phyloP scores from a whole-genome alignment of 108 stramenopile genomes.

The Cyclotella baltica region DNA sequence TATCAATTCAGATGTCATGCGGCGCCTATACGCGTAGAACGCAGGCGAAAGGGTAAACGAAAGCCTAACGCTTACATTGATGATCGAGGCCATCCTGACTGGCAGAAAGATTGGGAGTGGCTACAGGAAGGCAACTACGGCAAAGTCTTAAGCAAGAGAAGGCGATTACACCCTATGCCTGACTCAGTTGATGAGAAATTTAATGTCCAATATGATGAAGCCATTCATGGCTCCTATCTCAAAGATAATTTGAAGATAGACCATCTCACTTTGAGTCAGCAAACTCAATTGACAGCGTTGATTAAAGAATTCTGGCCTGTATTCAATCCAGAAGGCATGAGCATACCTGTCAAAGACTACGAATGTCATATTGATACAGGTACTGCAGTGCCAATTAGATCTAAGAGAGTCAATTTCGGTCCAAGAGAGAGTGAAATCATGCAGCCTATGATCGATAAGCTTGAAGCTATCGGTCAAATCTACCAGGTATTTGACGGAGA shows the following conservation, averaged over 20 bases:
- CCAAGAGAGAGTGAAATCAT: background rate
- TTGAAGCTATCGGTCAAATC: background rate
- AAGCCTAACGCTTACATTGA: background rate
- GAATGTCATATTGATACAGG: background rate
- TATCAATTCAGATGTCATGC: background rate
- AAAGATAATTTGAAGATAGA: background rate
- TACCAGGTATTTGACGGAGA: background rate
- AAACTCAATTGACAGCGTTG: background rate
- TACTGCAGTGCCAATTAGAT: background rate
- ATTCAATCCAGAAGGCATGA: background rate
- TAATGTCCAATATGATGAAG: background rate
- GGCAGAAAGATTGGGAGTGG: background rate
- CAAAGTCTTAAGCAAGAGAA: background rate
- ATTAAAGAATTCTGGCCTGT: background rate
- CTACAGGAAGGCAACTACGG: background rate
- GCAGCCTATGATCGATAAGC: background rate
- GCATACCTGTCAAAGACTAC: background rate
- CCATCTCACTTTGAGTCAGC: background rate
- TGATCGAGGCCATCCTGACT: background rate
- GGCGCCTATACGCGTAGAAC: background rate
- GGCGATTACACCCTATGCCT: background rate
- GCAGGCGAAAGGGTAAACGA: background rate
- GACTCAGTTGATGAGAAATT: background rate
- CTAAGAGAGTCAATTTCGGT: background rate
- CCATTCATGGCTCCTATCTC: background rate